Percentiles rank a stretch among this genome's conserved stretches.
Conservation (phyloP, 768 basidiomycete genomes). For the Mycena chlorophos region DNA sequence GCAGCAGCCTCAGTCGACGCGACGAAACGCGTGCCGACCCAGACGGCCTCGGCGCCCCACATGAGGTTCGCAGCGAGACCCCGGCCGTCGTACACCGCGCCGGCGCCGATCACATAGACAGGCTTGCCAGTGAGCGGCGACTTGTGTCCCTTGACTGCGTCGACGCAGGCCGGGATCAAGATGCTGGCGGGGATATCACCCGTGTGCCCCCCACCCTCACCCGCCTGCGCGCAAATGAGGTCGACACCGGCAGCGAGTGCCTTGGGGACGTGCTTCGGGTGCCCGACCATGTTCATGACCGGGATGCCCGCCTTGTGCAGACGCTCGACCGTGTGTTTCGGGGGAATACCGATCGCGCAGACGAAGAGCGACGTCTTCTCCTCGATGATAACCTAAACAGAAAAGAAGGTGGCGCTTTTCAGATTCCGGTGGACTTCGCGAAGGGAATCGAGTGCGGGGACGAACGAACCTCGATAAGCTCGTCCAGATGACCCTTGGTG, state of each 20-base stretch:
- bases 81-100: slow-evolving; percentile 88
- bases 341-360: slow-evolving; percentile 87
- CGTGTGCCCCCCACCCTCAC: slow-evolving; percentile 89
- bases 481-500: slow-evolving; percentile 80
- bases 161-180: slow-evolving; percentile 89
- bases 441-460: too few species aligned
- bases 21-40: slow-evolving; percentile 87
- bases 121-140: slow-evolving; percentile 82
- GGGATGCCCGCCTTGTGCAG: slow-evolving; percentile 84
- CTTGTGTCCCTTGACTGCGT: slow-evolving; percentile 72
- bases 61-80: slow-evolving; percentile 83
- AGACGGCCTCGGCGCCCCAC: slow-evolving; percentile 89
- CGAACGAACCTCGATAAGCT: slow-evolving; percentile 40
- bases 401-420: slow-evolving; percentile 1
- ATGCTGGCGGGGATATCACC: slow-evolving; percentile 82
- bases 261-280: slow-evolving; percentile 84
- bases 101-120: slow-evolving; percentile 87
- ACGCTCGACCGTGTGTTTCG: slow-evolving; percentile 74
- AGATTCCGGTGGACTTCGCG: not conserved
- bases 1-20: slow-evolving; percentile 80
- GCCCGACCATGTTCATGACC: slow-evolving; percentile 77
- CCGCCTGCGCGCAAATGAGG: slow-evolving; percentile 91
- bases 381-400: slow-evolving; percentile 91
- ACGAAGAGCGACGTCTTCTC: slow-evolving; percentile 89
- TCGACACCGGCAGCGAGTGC: slow-evolving; percentile 85